Conservation (phyloP, 1,284 basidiomycete species). For the Cutaneotrichosporon mucoides region DNA sequence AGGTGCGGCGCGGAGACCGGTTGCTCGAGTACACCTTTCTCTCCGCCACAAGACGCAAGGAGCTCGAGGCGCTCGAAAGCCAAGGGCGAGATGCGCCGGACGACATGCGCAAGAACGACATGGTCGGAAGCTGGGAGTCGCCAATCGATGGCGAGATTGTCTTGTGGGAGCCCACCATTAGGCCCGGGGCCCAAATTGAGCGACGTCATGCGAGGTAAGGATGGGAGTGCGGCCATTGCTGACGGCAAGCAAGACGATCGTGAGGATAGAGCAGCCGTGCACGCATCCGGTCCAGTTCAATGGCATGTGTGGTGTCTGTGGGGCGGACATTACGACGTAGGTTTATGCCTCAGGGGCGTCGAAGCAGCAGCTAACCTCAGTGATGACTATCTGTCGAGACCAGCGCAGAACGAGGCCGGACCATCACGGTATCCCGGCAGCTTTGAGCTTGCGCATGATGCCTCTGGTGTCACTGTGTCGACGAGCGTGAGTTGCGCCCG, state of each 20-base stretch:
- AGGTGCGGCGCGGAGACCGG: conserved; percentile 64
- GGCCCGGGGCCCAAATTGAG: conserved; percentile 34
- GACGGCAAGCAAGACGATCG: conserved; percentile 52
- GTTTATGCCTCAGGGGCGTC: too few species aligned
- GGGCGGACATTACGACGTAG: conserved; percentile 89
- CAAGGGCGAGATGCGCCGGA: conserved; percentile 20
- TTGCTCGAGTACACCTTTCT: conserved; percentile 73
- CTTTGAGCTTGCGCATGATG: conserved; percentile 48
- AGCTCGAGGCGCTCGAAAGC: conserved; percentile 15
- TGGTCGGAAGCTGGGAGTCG: conserved; percentile 83
- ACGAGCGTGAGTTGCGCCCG: conserved; percentile 30
- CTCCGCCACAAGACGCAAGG: conserved; percentile 24
- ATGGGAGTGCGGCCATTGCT: conserved; percentile 6
- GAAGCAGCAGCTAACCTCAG: too few species aligned
- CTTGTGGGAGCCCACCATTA: conserved; percentile 39
- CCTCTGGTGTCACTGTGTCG: conserved; percentile 50
- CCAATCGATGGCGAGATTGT: conserved; percentile 63
- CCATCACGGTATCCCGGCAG: conserved; percentile 34
- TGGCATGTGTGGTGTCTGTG: conserved; percentile 89
- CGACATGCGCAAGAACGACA: conserved; percentile 56
- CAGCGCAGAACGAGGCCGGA: conserved; percentile 60
- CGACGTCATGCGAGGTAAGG: conserved; percentile 31
- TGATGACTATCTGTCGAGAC: conserved; percentile 78
- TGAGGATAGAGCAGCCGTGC: conserved; percentile 76
- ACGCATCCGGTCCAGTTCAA: conserved; percentile 88